These are phyloP conservation scores for Yamadazyma philogaea DNA, from an alignment of 805 yeast genomes.

Conservation along the genomic window DNA sequence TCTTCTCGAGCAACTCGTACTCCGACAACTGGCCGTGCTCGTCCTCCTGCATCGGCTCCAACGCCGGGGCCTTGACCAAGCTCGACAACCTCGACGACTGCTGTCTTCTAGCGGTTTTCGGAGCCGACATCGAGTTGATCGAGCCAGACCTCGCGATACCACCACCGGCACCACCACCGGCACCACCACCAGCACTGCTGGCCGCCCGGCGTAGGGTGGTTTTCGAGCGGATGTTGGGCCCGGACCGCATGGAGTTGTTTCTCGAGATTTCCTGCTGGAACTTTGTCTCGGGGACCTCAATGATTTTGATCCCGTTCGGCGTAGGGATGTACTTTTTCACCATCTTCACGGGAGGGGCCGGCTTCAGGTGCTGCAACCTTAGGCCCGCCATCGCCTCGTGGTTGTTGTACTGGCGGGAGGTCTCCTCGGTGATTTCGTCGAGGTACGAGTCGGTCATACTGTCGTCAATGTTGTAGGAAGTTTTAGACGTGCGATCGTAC, in stretches of 20 bases:
- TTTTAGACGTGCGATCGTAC: background rate
- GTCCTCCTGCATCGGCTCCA: constrained; percentile 10
- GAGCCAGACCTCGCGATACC: constrained; percentile 25
- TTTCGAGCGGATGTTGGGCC: constrained; percentile 14
- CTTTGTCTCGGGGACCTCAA: constrained; percentile 61
- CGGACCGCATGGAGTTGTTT: constrained; percentile 38
- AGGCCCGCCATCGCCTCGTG: constrained; percentile 35
- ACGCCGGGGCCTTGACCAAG: constrained; percentile 9
- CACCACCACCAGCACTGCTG: too few species aligned
- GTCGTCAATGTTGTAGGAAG: constrained; percentile 26
- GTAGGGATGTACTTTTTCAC: constrained; percentile 73
- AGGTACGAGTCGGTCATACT: constrained; percentile 30
- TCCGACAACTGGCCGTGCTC: constrained; percentile 17
- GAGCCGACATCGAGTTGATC: constrained; percentile 12
- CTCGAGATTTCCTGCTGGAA: constrained; percentile 37
- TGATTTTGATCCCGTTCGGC: constrained; percentile 62
- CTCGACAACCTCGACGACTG: constrained; percentile 24
- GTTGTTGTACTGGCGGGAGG: constrained; percentile 24
- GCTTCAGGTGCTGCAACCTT: constrained; percentile 23
- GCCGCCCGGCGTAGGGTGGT: too few species aligned
- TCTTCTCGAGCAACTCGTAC: constrained; percentile 27
- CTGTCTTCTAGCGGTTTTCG: constrained; percentile 4
- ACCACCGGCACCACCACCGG: constrained; percentile 28
- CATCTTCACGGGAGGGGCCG: constrained; percentile 32
- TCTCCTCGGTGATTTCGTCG: constrained; percentile 31